Base-by-base conservation (phyloP, 169 alveolate genomes). In the Plasmodium fragile region DNA sequence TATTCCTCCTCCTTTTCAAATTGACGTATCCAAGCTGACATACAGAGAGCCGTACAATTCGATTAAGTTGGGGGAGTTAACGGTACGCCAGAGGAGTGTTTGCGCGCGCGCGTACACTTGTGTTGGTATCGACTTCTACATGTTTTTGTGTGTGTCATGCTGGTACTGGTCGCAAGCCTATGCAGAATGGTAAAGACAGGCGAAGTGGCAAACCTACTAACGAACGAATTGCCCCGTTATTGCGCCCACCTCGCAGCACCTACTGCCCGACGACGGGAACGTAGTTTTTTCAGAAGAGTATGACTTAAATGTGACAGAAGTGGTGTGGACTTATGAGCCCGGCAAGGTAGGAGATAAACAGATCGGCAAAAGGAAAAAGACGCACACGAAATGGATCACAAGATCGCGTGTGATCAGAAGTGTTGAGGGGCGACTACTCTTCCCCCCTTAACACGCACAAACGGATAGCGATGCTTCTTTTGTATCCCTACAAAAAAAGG, bases 1-100 rank as follows among this genome's bases (percentile, higher is more conserved):
- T 10, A 91, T 97, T 22, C 98, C 98, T 4, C 98, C 98, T 4
- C 98, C 98, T 34, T 95, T 97, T 72, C 96, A 94, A 70, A 95
- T 97, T 18, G 98, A 97, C 69, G 98, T 97, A 52, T 97, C 98
- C 18, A 92, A 85, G 81, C 95, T 97, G 73, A 95, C 95, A 39
- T 97, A 93, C 92, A 92, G 78, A 53, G 96, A 95, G 16, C 98
- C 98, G 16, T 97, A 93, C 79, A 95, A 92, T 49, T 96, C 98
- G 36, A 95, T 97, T 30, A 92, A 83, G 75, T 92, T 97, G 82
- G 92, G 84, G 80, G 98, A 96, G 28, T 84, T 97, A 69, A 82
- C 30, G 94, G 96, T 94, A 82, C 11, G 13, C 28, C 28, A 2
- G 73, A 36, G 36, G 32, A 82, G 16, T 28, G 16, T 28, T n/a